Conservation (phyloP, 352 stramenopile genomes). For the Globisporangium mamillatum region DNA sequence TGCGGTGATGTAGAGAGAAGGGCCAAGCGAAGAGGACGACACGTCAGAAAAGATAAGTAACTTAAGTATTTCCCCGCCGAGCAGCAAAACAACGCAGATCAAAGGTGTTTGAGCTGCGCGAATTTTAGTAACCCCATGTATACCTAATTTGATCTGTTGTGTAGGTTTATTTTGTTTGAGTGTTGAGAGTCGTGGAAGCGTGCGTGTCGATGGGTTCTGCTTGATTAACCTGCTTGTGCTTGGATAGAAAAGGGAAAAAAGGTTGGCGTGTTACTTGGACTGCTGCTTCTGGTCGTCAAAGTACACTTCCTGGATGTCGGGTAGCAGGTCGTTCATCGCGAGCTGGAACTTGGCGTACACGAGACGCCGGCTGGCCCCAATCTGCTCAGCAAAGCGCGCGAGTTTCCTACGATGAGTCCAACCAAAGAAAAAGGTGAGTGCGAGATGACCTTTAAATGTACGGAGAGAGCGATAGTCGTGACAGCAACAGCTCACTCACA, state of each 20-base stretch:
- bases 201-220: neutral
- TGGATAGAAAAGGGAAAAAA: too few relatives aligned
- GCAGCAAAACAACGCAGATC: neutral
- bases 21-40: neutral
- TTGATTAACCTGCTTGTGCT: conserved; percentile 5
- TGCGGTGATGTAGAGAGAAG: conserved; percentile 48
- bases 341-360: conserved; percentile 72
- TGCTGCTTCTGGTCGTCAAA: conserved; percentile 50
- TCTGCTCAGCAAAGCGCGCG: conserved; percentile 74
- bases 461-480: neutral
- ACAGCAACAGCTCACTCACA: conserved; percentile 32
- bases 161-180: neutral
- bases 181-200: neutral
- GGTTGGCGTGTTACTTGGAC: conserved; percentile 26
- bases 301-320: conserved; percentile 63
- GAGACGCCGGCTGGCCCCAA: conserved; percentile 43
- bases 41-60: conserved; percentile 16
- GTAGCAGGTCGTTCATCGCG: conserved; percentile 72
- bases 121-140: neutral
- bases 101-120: neutral
- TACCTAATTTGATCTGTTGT: neutral
- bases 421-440: neutral
- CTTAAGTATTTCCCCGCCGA: conserved; percentile 16
- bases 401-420: conserved; percentile 49
- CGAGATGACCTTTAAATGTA: neutral